Base-by-base conservation (phyloP, 2,329 filamentous ascomycete species). In the Periconia digitata region DNA sequence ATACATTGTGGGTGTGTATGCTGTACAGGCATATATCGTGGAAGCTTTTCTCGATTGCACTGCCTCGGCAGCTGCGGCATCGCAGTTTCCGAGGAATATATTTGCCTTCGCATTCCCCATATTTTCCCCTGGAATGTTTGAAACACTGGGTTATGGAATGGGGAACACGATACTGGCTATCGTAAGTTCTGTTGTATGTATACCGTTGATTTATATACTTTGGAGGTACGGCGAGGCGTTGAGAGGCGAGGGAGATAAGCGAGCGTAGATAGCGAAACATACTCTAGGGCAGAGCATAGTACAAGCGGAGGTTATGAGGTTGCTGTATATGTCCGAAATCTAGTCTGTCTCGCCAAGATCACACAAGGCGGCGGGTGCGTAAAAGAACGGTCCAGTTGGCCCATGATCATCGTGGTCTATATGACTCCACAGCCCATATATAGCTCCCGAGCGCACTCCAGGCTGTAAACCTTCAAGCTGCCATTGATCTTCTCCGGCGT, bases 1-100 rank as follows among this genome's bases (percentile, higher is more conserved):
- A 58, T 54, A 53, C 39, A 72, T 59, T 43, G 23, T 50, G 4
- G 40, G 47, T 12, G 46, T 39, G 1, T 44, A 81, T 71, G 71
- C 74, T 0, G 62, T 77, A 0, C 75, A 78, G 44, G 79, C 80
- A 10, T 88, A 88, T 53, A 72, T 86, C 2, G 77, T 86, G 40
- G 83, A 87, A 43, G 75, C 77, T 3, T 85, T 78, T 57, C 71
- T 74, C 0, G 67, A 75, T 45, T 82, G 85, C 54, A 81, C 83
- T 1, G 85, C 85, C 0, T 83, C 79, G 8, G 55, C 56, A 0
- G 2, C 82, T 81, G 4, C 84, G 79, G n/a, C 84, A 79, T 49
- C 52, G 1, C 43, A 49, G 23, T 46, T 59, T 16, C 50, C 58
- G 2, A 40, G 54, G 7, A 57, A 55, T 27, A n/a, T 60, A 6